Base-by-base conservation (phyloP, 768 basidiomycete species). In the Xerocomellus dryophilus region DNA sequence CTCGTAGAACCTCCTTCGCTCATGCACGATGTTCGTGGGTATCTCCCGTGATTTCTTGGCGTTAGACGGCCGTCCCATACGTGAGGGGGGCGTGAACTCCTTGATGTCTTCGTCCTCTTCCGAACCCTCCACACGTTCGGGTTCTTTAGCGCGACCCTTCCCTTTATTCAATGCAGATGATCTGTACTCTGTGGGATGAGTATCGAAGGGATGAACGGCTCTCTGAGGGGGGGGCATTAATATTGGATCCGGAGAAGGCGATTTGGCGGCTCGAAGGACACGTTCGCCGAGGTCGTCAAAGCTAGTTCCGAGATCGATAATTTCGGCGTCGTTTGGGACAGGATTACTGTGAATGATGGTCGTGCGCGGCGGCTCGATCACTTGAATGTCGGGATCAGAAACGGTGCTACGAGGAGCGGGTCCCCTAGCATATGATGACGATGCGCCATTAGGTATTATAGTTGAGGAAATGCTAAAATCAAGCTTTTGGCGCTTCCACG, bases 181-280 rank as follows among this genome's bases (percentile, higher is more conserved):
- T 25, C 29, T 51, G 39, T 32, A 20, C 21, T 47, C 34, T 12
- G 38, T 31, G n/a, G 69, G 71, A 43, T 8, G 49, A 18, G 50
- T 67, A 7, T 64, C 51, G 36, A 70, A 72, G 15, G 44, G 9
- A 50, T 72, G 69, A 14, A 2, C 0, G 11, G 17, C 3, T 51
- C 15, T 2, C 8, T 2, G 0, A n/a, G 23, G 14, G n/a, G n/a
- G n/a, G n/a, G n/a, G n/a, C n/a, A n/a, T n/a, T n/a, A 1, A 6
- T 47, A 65, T 2, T 36, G 67, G 67, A 44, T 71, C 69, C 10
- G 69, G 64, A 25, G 67, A 69, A 11, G 67, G 58, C 7, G 57
- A 41, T 27, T 29, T 42, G 18, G 21, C 25, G 15, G 10, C 7
- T 50, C 59, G 60, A 51, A 51, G 7, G n/a, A 72, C n/a, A 40